phyloP scores from a whole-genome alignment of 139 green algal species.

The Auxenochlorella pyrenoidosa region DNA sequence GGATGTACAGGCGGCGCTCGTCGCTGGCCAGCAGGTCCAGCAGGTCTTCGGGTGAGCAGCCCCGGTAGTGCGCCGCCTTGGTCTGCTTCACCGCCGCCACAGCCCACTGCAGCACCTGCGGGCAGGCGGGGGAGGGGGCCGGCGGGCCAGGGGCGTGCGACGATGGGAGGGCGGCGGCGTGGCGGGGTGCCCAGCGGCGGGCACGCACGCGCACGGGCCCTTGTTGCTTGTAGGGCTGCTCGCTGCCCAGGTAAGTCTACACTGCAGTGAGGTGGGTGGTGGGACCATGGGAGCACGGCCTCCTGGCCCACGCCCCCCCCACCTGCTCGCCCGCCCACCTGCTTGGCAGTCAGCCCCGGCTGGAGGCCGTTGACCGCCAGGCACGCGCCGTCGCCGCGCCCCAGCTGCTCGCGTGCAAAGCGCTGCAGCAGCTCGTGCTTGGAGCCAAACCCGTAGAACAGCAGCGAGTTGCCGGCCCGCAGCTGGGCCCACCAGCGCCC shows the following conservation, averaged over 20 bases:
- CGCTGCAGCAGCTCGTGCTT: slow-evolving; percentile 79
- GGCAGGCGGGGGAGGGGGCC: not conserved
- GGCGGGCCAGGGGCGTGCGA: not conserved
- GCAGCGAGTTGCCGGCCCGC: slow-evolving; percentile 68
- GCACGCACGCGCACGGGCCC: too few species aligned
- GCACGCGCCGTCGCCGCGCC: slow-evolving; percentile 43
- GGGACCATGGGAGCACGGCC: too few species aligned
- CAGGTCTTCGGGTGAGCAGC: slow-evolving; percentile 25
- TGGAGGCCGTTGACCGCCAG: slow-evolving; percentile 66
- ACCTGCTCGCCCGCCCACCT: slow-evolving; percentile 29
- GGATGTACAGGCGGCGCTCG: slow-evolving; percentile 68
- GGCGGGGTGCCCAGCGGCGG: too few species aligned
- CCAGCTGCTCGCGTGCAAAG: slow-evolving; percentile 57
- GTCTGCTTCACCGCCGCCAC: not conserved
- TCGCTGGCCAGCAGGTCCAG: slow-evolving; percentile 38
- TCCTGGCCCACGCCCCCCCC: not conserved
- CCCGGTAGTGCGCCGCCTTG: slow-evolving; percentile 9
- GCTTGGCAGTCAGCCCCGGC: slow-evolving; percentile 53
- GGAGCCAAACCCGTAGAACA: slow-evolving; percentile 90
- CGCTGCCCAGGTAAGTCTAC: too few species aligned
- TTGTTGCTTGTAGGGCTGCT: too few species aligned
- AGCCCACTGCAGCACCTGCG: not conserved
- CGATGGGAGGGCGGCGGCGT: not conserved
- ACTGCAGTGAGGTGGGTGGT: too few species aligned
- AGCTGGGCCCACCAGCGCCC: slow-evolving; percentile 13